Evolutionary conservation across 331 rosid genomes (phyloP).

Genomic region (Pyracantha coccinea): DNA sequence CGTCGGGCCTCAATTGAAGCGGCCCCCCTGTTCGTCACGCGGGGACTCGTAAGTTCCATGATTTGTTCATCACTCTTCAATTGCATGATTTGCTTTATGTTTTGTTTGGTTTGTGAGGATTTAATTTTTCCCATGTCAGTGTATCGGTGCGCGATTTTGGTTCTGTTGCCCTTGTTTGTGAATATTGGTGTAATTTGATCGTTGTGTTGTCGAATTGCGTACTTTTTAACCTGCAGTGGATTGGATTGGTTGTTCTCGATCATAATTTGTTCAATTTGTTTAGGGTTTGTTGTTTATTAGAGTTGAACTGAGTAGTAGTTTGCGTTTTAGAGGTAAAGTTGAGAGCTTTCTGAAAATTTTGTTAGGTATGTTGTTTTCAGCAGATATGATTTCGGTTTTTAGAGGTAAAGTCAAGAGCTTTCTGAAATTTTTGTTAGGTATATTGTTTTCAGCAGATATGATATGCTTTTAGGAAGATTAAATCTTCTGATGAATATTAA

Average conservation of each 20-base stretch:
- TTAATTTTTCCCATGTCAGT: background rate
- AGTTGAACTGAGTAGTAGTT: conserved; percentile 17
- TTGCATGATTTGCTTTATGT: conserved; percentile 7
- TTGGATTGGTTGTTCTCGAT: background rate
- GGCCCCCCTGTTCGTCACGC: conserved; percentile 55
- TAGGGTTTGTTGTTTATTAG: conserved; percentile 19
- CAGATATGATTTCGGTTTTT: background rate
- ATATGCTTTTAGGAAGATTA: background rate
- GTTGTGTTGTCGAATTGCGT: background rate
- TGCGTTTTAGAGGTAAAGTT: background rate
- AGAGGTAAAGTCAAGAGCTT: background rate
- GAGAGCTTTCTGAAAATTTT: background rate
- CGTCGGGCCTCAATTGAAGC: conserved; percentile 51
- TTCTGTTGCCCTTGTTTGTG: conserved; percentile 1
- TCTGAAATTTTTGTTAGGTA: background rate
- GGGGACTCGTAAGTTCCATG: conserved; percentile 52
- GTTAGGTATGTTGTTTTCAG: background rate
- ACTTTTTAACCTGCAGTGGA: background rate
- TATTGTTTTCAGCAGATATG: background rate
- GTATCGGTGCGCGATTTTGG: background rate
- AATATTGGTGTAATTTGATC: background rate
- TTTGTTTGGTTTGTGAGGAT: conserved; percentile 2
- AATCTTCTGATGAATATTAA: background rate
- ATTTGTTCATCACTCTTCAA: conserved; percentile 5
- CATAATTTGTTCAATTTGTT: conserved; percentile 5